Evolutionary conservation across 352 stramenopile genomes (phyloP).

Genomic region (Globisporangium sylvaticum): DNA sequence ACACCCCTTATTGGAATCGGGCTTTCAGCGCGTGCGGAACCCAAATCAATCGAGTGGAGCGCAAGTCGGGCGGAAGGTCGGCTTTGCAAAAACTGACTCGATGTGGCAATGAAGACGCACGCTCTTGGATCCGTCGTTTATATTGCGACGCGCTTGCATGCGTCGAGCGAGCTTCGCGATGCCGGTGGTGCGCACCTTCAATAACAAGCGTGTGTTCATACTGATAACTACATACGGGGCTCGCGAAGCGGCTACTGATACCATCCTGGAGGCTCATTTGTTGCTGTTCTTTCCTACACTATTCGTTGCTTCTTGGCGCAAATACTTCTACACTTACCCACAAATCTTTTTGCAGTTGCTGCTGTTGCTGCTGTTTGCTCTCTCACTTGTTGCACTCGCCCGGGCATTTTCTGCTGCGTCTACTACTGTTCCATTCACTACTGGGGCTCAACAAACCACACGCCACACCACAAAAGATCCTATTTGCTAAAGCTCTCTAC

Average conservation of each 20-base stretch:
- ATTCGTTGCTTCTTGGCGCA: constrained; percentile 1
- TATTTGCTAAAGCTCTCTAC: constrained; percentile 19
- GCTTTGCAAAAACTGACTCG: not conserved
- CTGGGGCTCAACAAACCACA: constrained; percentile 8
- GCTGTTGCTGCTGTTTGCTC: constrained; percentile 5
- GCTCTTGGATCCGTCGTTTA: not conserved
- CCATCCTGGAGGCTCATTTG: not conserved
- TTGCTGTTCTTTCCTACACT: constrained; percentile 7
- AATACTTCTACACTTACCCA: constrained; percentile 8
- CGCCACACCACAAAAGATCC: constrained; percentile 16
- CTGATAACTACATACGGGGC: not conserved
- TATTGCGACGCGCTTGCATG: constrained; percentile 1
- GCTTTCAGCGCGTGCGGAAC: too few relatives aligned
- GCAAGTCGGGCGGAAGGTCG: not conserved
- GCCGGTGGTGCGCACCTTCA: not conserved
- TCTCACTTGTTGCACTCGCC: constrained; percentile 7
- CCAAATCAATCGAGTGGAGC: too few relatives aligned
- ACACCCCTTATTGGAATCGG: too few relatives aligned
- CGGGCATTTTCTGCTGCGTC: not conserved
- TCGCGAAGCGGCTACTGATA: not conserved
- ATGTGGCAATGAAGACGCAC: not conserved
- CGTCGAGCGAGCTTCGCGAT: not conserved
- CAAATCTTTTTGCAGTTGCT: not conserved
- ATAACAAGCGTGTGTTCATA: not conserved
- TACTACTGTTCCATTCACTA: constrained; percentile 12